Evolutionary conservation across 1,284 basidiomycete species (phyloP), one percentile per base, ranked within the genome.

Genomic region (Pseudozyma sp.): DNA sequence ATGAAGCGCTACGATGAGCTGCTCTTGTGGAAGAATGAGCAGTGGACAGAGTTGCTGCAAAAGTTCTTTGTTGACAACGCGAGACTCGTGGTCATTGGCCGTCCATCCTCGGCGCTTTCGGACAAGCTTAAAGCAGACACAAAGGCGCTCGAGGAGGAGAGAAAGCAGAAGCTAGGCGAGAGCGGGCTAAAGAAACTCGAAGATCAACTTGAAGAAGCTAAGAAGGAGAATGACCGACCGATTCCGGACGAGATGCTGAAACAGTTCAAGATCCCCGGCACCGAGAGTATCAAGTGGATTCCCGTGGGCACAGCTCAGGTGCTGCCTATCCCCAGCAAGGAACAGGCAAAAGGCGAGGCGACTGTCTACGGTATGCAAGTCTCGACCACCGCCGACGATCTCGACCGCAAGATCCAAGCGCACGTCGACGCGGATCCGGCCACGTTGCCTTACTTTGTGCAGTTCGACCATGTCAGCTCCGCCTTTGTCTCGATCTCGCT

Each of bases 211-310:
- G 90, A 94, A 74, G 89, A 87, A 42, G 94, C 97, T 4, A 95
- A 97, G 86, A 88, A 89, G 50, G 92, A 93, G 81, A 94, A 98
- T 84, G 92, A 94, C 75, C 86, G 86, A 55, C 90, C 91, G 10
- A 94, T 97, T 63, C 96, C 96, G 9, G 89, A 75, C 14, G 77
- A 93, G 42, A 88, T 97, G 70, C 86, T 98, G 42, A 91, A 89
- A 4, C 87, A 89, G 19, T 99, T 98, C 88, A 91, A 92, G 16
- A 69, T 83, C 24, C 81, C 81, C 11, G 55, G 50, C 55, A 66
- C 95, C 24, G 90, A 91, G 79, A 92, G 90, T 70, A 95, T 99
- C 78, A 90, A 92, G 7, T 99, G 96, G 94, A 95, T 99, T 63
- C 90, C 92, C 0, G 94, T 99, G 3, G 90, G 94, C 78, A 96